Base-by-base conservation (phyloP, 805 yeast genomes). In the Spathaspora sp. region DNA sequence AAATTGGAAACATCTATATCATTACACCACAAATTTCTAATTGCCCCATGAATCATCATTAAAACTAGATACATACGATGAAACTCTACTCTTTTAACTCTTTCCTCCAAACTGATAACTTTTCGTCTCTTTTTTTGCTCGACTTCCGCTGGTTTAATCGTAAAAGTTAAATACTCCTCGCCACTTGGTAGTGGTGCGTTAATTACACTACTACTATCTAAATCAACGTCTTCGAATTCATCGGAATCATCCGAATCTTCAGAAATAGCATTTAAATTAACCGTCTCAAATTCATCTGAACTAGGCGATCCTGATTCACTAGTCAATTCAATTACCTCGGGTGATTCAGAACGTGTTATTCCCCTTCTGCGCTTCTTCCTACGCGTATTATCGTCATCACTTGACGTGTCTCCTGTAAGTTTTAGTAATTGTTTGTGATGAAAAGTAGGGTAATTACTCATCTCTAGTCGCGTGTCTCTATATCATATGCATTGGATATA, bases 1-100 rank as follows among this genome's bases (percentile, higher is more conserved):
- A 59, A 56, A 16, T 57, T 49, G 16, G 76, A 72, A 0, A 88
- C 60, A 2, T 56, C 53, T 1, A 62, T 59, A 54, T 82, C 80
- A 52, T 80, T 81, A 54, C 90, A 78, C 97, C 97, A 92, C 6
- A 68, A 57, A 62, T 92, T 93, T 23, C 96, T 76, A 2, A 81
- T 60, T 0, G 74, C 73, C 0, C 91, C 94, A 63, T 89, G 96
- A 1, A 78, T 62, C 49, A 87, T 65, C 81, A 89, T 79, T 20
- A 78, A 66, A 14, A 80, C 70, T 2, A 93, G 57, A 52, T 81
- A 78, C 48, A 79, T 56, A 66, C 81, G 77, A 63, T 92, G 97
- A 8, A 82, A 64, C 0, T 65, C 56, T 46, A 74, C 72, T 17
- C 97, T 68, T 44, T 64, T 66, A 1, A 59, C 58, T 16, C 87